Conservation (phyloP, 495 filamentous ascomycete genomes). For the Trichocladium uniseriatum region DNA sequence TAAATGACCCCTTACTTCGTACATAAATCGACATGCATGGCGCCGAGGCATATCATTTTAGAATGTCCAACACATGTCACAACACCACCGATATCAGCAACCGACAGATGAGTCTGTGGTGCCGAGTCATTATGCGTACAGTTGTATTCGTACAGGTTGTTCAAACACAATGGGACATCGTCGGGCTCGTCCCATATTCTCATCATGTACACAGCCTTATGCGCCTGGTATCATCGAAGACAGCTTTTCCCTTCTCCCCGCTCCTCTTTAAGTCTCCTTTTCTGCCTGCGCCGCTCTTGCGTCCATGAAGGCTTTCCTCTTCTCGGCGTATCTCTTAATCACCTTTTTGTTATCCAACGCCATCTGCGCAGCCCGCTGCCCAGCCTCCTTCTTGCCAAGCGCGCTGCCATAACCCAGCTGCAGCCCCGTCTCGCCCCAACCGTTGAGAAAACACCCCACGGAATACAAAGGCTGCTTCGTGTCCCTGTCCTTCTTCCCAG, state of each 20-base stretch:
- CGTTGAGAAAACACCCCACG: slow-evolving; percentile 62
- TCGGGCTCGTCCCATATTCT: too few species aligned
- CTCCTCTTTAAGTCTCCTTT: not conserved
- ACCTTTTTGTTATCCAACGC: slow-evolving; percentile 53
- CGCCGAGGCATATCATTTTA: not conserved
- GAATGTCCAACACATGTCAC: not conserved
- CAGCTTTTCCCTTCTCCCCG: too few species aligned
- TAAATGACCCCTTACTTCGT: too few species aligned
- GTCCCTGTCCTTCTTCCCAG: slow-evolving; percentile 45
- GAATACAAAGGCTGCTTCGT: slow-evolving; percentile 51
- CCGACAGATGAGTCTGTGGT: too few species aligned
- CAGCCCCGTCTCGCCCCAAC: slow-evolving; percentile 58
- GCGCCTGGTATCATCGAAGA: too few species aligned
- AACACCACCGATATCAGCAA: not conserved
- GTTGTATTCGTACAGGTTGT: too few species aligned
- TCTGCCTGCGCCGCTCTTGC: slow-evolving; percentile 13
- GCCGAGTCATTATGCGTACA: too few species aligned
- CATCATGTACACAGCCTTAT: too few species aligned
- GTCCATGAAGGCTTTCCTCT: slow-evolving; percentile 36
- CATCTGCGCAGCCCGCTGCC: slow-evolving; percentile 55
- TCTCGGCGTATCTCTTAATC: slow-evolving; percentile 45
- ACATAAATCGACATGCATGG: not conserved
- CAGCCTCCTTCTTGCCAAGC: slow-evolving; percentile 63
- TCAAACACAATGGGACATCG: not conserved
- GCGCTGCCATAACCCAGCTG: slow-evolving; percentile 60